These are phyloP conservation scores for Pichia sorboxylosa DNA, from an alignment of 1,139 yeast genomes.

Conservation along the genomic window DNA sequence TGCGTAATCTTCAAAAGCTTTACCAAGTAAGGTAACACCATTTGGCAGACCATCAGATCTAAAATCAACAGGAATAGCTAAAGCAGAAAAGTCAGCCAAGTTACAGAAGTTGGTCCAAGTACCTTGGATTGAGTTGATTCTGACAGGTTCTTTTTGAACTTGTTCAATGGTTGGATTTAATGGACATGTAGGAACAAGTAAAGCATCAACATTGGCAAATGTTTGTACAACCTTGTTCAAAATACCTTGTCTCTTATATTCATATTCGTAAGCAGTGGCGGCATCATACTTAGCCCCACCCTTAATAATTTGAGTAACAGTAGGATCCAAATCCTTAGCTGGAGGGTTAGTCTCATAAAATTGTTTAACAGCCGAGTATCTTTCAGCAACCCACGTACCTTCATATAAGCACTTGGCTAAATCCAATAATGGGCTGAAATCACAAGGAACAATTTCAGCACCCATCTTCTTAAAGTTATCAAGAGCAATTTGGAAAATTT, in stretches of 20 bases:
- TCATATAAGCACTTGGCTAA: constrained; percentile 87
- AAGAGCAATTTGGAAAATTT: constrained; percentile 52
- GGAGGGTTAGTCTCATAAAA: constrained; percentile 72
- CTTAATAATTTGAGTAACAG: constrained; percentile 63
- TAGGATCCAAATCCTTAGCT: constrained; percentile 61
- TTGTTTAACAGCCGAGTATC: constrained; percentile 72
- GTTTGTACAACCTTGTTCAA: constrained; percentile 49
- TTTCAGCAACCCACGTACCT: constrained; percentile 98
- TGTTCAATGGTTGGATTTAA: constrained; percentile 72
- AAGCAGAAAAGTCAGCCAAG: constrained; percentile 83
- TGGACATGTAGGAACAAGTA: constrained; percentile 90
- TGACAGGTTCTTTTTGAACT: constrained; percentile 66
- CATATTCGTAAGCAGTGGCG: constrained; percentile 71
- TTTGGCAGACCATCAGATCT: constrained; percentile 78
- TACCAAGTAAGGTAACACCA: constrained; percentile 77
- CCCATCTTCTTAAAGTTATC: constrained; percentile 41
- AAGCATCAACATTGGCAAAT: constrained; percentile 53
- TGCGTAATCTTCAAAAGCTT: constrained; percentile 80
- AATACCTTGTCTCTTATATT: constrained; percentile 71
- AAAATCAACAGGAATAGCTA: constrained; percentile 87
- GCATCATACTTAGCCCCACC: constrained; percentile 74
- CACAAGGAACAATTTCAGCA: constrained; percentile 46
- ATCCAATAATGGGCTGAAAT: constrained; percentile 64
- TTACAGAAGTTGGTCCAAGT: constrained; percentile 95
- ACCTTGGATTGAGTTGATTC: constrained; percentile 80